Evolutionary conservation across 768 basidiomycete species (phyloP), one percentile per base, ranked within the genome.

Genomic region (Suillus decipiens): DNA sequence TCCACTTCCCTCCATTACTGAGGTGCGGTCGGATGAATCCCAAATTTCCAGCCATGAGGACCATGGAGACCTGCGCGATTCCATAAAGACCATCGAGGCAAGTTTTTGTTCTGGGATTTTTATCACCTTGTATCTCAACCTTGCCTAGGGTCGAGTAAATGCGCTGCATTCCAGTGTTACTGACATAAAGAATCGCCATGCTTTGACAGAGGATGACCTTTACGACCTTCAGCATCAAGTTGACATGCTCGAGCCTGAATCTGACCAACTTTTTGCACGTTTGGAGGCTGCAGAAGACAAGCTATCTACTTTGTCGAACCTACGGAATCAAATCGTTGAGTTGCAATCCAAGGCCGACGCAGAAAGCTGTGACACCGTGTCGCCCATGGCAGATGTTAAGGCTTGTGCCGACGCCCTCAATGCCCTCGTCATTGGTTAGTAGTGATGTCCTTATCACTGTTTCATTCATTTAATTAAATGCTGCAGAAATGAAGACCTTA

Each of bases 401-500:
- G 63, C 73, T 14, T 77, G 73, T 63, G 73, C 81, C 14, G 64
- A 72, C 17, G 76, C 73, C 7, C 69, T 85, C 61, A 72, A 70
- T 33, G 73, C 69, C 45, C 69, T 85, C 10, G 75, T 83, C 12
- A 74, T 75, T 42, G 84, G 86, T 85, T 66, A 54, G 75, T 67
- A 19, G 36, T 34, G 51, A 12, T 60, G 42, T 47, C 10, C 41
- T 37, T 41, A 33, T 61, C 8, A 5, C 39, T 28, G 43, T 24
- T 36, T n/a, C 14, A 11, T 12, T 43, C n/a, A 12, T 12, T 59
- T 69, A 42, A 64, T 41, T 33, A 10, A 28, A 5, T 37, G 31
- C 24, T 12, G 37, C 65, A 85, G 84, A 85, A 64, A 80, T 85
- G 79, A 79, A 74, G 59, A 63, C 61, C 8, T 71, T 86, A 47